Percentiles rank a stretch among this genome's conserved stretches.
Evolutionary conservation across 306 rosid species (phyloP).

Genomic region (Senna tora): DNA sequence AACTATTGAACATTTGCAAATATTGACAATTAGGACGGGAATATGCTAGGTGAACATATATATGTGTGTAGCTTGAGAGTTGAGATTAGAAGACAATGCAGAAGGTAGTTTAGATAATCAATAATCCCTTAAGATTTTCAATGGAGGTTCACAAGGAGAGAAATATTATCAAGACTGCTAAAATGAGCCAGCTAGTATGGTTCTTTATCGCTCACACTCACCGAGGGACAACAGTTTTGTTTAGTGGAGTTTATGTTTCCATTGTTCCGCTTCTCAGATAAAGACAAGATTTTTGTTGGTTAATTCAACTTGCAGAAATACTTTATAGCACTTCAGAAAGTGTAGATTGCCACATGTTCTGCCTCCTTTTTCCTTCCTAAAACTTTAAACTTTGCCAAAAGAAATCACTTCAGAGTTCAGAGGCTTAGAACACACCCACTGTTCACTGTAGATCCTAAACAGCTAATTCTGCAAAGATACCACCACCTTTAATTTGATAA

Average conservation of each 20-base stretch:
- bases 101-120: background rate
- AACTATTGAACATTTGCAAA: constrained; percentile 2
- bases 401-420: background rate
- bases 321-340: too few relatives aligned
- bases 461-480: background rate
- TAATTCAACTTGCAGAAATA: background rate
- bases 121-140: background rate
- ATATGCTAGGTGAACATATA: constrained; percentile 7
- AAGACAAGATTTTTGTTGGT: background rate
- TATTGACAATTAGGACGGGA: constrained; percentile 8
- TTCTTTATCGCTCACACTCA: background rate
- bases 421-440: background rate
- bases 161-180: constrained; percentile 14
- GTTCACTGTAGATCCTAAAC: background rate
- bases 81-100: constrained; percentile 1
- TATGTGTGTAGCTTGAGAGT: background rate
- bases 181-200: constrained; percentile 15
- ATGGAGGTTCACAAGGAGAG: constrained; percentile 3
- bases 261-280: background rate
- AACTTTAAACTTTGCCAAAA: background rate
- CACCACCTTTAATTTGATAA: background rate
- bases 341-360: background rate
- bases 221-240: background rate
- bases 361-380: background rate
- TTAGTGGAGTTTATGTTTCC: background rate